Evolutionary conservation across 805 yeast genomes (phyloP), one percentile per base, ranked within the genome.

Genomic region (Spathaspora gorwiae): DNA sequence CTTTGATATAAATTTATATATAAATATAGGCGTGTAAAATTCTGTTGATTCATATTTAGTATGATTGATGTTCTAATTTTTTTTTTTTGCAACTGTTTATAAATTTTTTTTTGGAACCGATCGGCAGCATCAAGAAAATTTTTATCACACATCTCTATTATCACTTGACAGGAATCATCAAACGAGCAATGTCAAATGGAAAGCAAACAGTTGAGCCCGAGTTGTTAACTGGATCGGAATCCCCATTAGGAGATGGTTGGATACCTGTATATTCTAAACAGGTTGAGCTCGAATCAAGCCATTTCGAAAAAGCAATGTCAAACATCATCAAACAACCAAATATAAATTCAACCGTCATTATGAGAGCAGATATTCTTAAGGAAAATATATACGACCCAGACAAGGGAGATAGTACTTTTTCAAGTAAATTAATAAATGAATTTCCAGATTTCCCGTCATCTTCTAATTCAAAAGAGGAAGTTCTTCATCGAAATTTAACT

Each of bases 261-360:
- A 75, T 77, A 14, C 80, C 85, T 0, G 60, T 84, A 1, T 83
- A 77, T 54, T 70, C 72, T 46, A 58, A 67, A 0, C 57, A 57
- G 0, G 82, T 75, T 2, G 78, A 70, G 3, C 83, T 83, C 53
- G 66, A 66, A 10, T 56, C 70, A 11, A 62, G 61, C 5, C 87
- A 89, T 64, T 89, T 83, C 57, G 82, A 80, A 45, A 66, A 68
- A 2, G 96, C 96, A 6, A 84, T 89, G 90, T 64, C 78, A 37
- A 87, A 88, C 61, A 72, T 89, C 48, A 85, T 89, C 44, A 73
- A 76, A 47, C 88, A 87, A 51, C 97, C 97, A 13, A 87, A 90
- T 60, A 86, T 89, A 65, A 92, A 90, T 65, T 90, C 97, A 9
- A 86, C 97, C 0, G 94, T 89, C 32, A 85, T 90, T 31, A 70